A percentile compares a stretch with the other conserved stretches of the same genome.
Conservation (phyloP, 805 yeast genomes). For the Candida boidinii region DNA sequence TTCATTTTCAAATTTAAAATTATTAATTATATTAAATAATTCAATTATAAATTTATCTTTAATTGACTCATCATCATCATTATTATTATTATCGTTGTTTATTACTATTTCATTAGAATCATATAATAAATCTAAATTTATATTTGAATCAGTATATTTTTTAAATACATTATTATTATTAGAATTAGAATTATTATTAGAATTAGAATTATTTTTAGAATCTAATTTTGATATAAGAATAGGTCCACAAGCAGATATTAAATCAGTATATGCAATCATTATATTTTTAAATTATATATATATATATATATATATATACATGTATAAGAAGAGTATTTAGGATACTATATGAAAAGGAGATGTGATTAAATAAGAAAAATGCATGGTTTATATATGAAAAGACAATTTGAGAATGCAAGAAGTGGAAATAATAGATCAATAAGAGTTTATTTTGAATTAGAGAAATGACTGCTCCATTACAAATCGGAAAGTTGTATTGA, state of each 20-base stretch:
- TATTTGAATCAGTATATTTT: constrained; percentile 4
- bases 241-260: constrained; percentile 17
- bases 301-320: too few species aligned
- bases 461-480: too few species aligned
- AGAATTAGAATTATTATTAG: constrained; percentile 3
- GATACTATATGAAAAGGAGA: too few species aligned
- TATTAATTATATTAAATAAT: background rate
- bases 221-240: constrained; percentile 10
- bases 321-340: too few species aligned
- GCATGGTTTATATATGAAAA: too few species aligned
- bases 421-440: too few species aligned
- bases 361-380: too few species aligned
- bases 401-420: too few species aligned
- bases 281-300: too few species aligned
- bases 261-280: constrained; percentile 6
- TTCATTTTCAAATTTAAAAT: background rate
- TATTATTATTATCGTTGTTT: constrained; percentile 7
- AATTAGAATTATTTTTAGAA: too few species aligned
- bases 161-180: constrained; percentile 2
- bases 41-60: background rate
- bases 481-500: too few species aligned
- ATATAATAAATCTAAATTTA: constrained; percentile 6
- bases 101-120: constrained; percentile 8
- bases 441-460: too few species aligned
- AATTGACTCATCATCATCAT: constrained; percentile 4